Conservation (phyloP, 2,329 filamentous ascomycete species). For the Boeremia lycopersici region DNA sequence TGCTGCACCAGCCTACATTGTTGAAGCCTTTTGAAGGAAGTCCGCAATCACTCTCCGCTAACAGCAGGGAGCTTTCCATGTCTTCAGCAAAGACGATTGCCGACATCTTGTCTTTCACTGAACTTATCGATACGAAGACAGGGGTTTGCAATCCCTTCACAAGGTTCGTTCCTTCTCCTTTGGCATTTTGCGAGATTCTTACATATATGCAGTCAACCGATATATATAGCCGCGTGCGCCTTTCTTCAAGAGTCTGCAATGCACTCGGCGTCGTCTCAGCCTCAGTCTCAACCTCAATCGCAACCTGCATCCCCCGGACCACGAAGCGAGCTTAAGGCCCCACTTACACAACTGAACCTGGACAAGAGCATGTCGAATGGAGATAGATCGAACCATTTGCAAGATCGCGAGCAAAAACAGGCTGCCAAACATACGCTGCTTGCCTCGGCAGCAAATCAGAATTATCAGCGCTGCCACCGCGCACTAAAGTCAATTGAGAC, state of each 20-base stretch:
- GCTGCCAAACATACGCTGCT: constrained; percentile 74
- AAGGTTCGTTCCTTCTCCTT: constrained; percentile 33
- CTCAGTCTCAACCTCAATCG: constrained; percentile 62
- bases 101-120: constrained; percentile 84
- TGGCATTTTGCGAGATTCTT: constrained; percentile 10
- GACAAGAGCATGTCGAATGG: constrained; percentile 16
- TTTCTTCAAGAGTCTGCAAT: constrained; percentile 83
- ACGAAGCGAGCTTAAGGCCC: constrained; percentile 3
- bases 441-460: constrained; percentile 81
- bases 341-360: constrained; percentile 3
- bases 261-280: constrained; percentile 67
- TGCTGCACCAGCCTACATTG: constrained; percentile 82
- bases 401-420: constrained; percentile 48
- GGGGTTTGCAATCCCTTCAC: constrained; percentile 89
- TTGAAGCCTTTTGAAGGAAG: constrained; percentile 75
- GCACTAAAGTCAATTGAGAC: constrained; percentile 79
- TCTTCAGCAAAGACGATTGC: constrained; percentile 91
- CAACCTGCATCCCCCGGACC: constrained; percentile 9
- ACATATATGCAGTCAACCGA: constrained; percentile 69
- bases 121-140: constrained; percentile 83
- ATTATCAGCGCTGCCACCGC: constrained; percentile 86
- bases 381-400: constrained; percentile 19
- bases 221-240: constrained; percentile 88
- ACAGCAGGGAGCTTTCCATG: constrained; percentile 82
- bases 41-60: constrained; percentile 75